phyloP scores from a whole-genome alignment of 495 filamentous ascomycete genomes.

The Melanomma pulvis-pyrius region DNA sequence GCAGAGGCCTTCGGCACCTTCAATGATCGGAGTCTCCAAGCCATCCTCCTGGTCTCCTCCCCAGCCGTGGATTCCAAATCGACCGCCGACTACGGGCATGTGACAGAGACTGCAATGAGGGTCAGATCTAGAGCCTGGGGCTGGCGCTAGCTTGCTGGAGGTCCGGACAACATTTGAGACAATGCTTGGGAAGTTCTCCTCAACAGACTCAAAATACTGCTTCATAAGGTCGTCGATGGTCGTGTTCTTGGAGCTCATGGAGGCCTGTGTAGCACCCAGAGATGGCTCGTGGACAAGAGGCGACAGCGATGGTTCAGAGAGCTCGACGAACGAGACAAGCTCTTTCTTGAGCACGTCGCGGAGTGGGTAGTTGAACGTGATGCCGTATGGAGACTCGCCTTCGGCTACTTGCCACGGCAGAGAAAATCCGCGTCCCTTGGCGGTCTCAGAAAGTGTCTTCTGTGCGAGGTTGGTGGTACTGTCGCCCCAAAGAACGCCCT shows the following conservation, averaged over 20 bases:
- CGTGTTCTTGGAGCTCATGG: conserved; percentile 54
- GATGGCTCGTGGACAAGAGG: conserved; percentile 39
- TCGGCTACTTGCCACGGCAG: conserved; percentile 82
- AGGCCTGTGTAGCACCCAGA: not conserved
- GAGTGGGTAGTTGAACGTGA: conserved; percentile 69
- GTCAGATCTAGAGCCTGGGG: not conserved
- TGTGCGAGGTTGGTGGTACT: conserved; percentile 86
- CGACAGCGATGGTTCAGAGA: conserved; percentile 56
- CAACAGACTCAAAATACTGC: conserved; percentile 85
- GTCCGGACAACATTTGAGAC: conserved; percentile 94
- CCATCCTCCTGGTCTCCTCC: conserved; percentile 41
- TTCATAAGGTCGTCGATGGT: conserved; percentile 90
- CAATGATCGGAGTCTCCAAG: not conserved
- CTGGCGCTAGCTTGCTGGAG: conserved; percentile 66
- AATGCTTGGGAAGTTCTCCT: conserved; percentile 84
- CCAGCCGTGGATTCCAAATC: conserved; percentile 40
- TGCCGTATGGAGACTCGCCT: conserved; percentile 63
- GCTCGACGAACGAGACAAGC: conserved; percentile 61
- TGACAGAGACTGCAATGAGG: conserved; percentile 36
- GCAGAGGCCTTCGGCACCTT: conserved; percentile 47
- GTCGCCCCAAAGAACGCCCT: conserved; percentile 78
- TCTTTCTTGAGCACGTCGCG: conserved; percentile 84
- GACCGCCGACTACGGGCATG: conserved; percentile 36
- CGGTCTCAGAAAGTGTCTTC: conserved; percentile 80
- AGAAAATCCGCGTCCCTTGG: conserved; percentile 84